Conservation (phyloP, 2,329 filamentous ascomycete genomes). For the Nemania diffusa region DNA sequence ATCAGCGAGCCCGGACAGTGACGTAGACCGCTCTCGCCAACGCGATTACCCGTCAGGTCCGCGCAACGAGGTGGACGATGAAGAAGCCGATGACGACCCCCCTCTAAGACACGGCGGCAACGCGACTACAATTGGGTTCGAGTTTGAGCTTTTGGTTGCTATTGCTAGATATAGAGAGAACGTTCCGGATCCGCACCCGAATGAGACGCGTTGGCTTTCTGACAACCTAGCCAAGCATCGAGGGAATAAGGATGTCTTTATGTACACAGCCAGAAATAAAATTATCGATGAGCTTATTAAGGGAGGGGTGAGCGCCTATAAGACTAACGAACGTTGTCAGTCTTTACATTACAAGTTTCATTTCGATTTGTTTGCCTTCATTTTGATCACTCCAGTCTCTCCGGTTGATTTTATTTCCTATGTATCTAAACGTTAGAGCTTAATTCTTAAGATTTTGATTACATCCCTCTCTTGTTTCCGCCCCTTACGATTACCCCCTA, state of each 20-base stretch:
- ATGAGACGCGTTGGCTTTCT: slow-evolving; percentile 32
- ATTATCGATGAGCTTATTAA: slow-evolving; percentile 33
- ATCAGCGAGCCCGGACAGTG: too few relatives aligned
- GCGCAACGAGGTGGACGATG: background rate
- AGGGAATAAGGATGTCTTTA: background rate
- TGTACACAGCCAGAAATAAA: slow-evolving; percentile 32
- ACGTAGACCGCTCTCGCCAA: background rate
- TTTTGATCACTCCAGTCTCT: background rate
- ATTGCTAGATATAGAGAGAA: background rate
- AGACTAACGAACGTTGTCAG: slow-evolving; percentile 12
- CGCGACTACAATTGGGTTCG: slow-evolving; percentile 39
- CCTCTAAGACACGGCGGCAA: background rate
- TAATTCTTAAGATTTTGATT: background rate
- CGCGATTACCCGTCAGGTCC: background rate
- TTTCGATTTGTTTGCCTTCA: background rate
- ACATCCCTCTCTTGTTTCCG: background rate
- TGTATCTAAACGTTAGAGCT: background rate
- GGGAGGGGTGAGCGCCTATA: slow-evolving; percentile 13
- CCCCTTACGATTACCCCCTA: background rate
- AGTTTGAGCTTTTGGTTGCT: slow-evolving; percentile 40
- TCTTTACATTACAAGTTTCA: too few relatives aligned
- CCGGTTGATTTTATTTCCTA: background rate
- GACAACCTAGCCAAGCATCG: background rate
- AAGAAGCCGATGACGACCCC: slow-evolving; percentile 9
- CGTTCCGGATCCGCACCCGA: slow-evolving; percentile 35